Base-by-base conservation (phyloP, 192 early-diverging fungal genomes). In the Rhizophagus clarus region DNA sequence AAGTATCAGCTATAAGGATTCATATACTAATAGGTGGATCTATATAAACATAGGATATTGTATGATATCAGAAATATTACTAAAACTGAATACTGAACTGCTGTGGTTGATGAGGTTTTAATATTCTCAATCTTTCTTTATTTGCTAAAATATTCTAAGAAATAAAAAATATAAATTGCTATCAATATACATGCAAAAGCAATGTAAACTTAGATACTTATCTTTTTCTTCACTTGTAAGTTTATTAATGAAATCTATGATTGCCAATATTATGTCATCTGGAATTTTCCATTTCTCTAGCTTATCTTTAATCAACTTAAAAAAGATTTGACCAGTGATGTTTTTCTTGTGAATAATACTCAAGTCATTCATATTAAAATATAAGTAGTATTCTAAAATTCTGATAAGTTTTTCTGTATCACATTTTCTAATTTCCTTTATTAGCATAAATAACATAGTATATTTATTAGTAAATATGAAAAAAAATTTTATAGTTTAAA, bases 41-140 rank as follows among this genome's bases (percentile, higher is more conserved):
- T 56, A 74, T 74, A 76, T 62, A 40, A 40, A 51, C 61, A 20
- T 76, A 76, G 62, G 61, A 76, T 42, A 42, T 42, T 42, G 37
- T 70, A 24, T 70, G n/a, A 70, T 42, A 29, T 40, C 68, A 70
- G 68, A 70, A 70, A 70, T 45, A 70, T 70, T 8, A 42, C 17
- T 12, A 67, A 42, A 70, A 42, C n/a, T n/a, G 24, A 42, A 70
- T 70, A 42, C 68, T 37, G 17, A 70, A 70, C 68, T 70, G 9
- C 17, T 42, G 17, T 42, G 28, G 3, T 24, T 29, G 3, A 14
- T 40, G 37, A 15, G 8, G 2, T 37, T 2, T 68, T 32, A 17
- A 51, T 45, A 26, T 51, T 15, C 31, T 51, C 8, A 56, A 74
- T 8, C 34, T 74, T 74, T 60, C 45, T 61, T 29, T 51, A 40